Percentiles rank a stretch among this genome's conserved stretches.
Evolutionary conservation across 139 green algal species (phyloP).

Genomic region (Auxenochlorella pyrenoidosa): DNA sequence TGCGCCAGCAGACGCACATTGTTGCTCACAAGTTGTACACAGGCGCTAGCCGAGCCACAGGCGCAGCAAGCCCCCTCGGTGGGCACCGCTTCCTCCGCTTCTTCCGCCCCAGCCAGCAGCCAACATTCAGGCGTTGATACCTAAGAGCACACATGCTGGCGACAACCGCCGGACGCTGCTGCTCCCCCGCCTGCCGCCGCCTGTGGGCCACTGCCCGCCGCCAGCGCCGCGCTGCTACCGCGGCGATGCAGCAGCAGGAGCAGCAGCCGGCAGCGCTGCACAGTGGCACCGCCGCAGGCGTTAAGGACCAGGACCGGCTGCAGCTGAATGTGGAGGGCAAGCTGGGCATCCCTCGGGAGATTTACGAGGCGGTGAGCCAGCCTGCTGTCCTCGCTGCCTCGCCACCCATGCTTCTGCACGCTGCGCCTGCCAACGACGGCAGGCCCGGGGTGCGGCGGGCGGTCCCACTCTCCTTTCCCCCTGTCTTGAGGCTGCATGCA

Average conservation of each 20-base stretch:
- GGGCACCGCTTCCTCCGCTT: no score
- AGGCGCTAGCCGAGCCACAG: not conserved
- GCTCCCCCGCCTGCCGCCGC: not conserved
- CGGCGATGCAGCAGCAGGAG: not conserved
- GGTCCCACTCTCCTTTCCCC: no score
- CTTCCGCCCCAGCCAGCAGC: no score
- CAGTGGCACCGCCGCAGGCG: not conserved
- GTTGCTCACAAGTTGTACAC: not conserved
- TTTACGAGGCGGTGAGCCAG: not conserved
- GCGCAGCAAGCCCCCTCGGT: no score
- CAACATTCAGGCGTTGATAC: no score
- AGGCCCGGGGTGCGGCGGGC: no score
- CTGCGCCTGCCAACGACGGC: no score
- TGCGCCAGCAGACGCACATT: no score
- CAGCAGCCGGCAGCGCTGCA: not conserved
- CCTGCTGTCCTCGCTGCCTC: not conserved
- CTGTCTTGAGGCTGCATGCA: no score
- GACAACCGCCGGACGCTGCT: not conserved
- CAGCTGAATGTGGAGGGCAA: constrained; percentile 29
- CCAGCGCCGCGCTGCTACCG: not conserved
- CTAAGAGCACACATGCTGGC: no score
- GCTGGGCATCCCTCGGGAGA: constrained; percentile 7
- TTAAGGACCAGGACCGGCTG: constrained; percentile 21
- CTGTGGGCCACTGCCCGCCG: not conserved
- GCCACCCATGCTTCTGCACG: no score